Evolutionary conservation across 371 early-diverging fungal genomes (phyloP), one percentile per base, ranked within the genome.

Genomic region (Lichtheimia ramosa): DNA sequence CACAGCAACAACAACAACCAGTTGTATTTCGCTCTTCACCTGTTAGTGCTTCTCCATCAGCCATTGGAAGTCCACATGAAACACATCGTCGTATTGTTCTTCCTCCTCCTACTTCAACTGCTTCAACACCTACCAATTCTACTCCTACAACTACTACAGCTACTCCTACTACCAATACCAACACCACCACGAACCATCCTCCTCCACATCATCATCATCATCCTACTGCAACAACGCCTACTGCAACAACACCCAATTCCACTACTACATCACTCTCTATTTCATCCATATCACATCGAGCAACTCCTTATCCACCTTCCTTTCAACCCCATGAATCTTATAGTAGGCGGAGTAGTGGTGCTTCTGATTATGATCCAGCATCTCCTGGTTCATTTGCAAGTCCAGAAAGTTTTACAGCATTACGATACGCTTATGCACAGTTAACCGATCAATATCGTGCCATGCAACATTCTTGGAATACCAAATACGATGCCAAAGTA

Each of bases 401-500:
- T 16, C 53, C 16, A 18, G 24, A 23, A 20, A 52, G 20, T n/a
- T 52, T 18, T 1, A 8, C 53, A 8, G 43, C 46, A 5, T 34
- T 56, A 48, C 57, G 40, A n/a, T 14, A 43, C 13, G 57, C 57
- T 1, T 56, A 56, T 48, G 27, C 24, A 2, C 57, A 48, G 20
- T 40, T 56, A 28, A 20, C 40, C 12, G 48, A 56, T 28, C 48
- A 48, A 28, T 56, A 48, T 5, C 46, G 34, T 18, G 21, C 25
- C 12, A 16, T 56, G 28, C 28, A 54, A 20, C 14, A 27, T 34
- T 34, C 54, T 7, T 28, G 40, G 40, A 42, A 42, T 43, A 15
- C 25, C 18, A 15, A 61, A 28, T 58, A 61, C n/a, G 28, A 58
- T 27, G 61, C 59, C n/a, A 66, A 66, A 18, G 39, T 13, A 2